Conservation (phyloP, 306 rosid genomes). For the Canavalia ensiformis region DNA sequence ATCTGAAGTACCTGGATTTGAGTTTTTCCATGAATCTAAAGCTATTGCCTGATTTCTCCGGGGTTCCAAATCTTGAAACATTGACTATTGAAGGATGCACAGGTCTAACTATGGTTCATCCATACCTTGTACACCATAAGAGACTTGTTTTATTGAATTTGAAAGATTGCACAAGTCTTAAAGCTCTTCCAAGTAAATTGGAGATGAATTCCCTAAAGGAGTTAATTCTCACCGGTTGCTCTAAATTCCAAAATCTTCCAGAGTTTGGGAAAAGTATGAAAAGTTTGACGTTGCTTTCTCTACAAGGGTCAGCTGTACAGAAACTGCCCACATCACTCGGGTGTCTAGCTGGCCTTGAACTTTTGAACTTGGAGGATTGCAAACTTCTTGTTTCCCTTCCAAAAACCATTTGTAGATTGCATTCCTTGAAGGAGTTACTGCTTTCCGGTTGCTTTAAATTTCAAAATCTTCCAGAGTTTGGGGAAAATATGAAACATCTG, state of each 20-base stretch:
- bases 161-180: conserved; percentile 25
- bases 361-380: conserved; percentile 34
- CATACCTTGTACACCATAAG: conserved; percentile 32
- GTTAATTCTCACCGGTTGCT: conserved; percentile 5
- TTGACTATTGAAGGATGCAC: conserved; percentile 18
- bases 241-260: conserved; percentile 8
- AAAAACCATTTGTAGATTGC: neutral
- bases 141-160: conserved; percentile 3
- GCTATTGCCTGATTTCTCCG: conserved; percentile 13
- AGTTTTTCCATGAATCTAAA: conserved; percentile 12
- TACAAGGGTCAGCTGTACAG: neutral
- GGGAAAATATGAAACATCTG: neutral
- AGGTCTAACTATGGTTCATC: conserved; percentile 29
- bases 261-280: conserved; percentile 40
- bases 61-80: conserved; percentile 31
- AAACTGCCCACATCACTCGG: conserved; percentile 33
- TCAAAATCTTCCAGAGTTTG: conserved; percentile 20
- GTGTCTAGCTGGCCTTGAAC: conserved; percentile 2
- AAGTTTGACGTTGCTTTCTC: neutral
- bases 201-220: conserved; percentile 38
- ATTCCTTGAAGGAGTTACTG: neutral
- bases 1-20: conserved; percentile 38
- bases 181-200: conserved; percentile 39
- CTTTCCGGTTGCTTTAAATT: conserved; percentile 15
- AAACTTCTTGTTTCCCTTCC: conserved; percentile 31